Evolutionary conservation across 192 early-diverging fungal species (phyloP).

Genomic region (Diversispora epigaea): DNA sequence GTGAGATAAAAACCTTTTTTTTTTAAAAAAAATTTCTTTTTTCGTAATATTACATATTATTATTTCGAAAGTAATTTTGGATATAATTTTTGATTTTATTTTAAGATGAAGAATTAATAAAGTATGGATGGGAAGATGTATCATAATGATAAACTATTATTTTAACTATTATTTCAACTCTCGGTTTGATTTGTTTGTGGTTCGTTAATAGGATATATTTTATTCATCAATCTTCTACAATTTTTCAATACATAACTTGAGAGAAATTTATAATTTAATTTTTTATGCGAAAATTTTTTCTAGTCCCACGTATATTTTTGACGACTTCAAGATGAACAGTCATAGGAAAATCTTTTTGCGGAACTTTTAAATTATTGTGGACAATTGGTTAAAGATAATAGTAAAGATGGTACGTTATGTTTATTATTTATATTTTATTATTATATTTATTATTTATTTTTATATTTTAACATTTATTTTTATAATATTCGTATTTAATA

Average conservation of each 20-base stretch:
- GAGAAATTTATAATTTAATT: too few relatives aligned
- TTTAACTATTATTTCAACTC: too few relatives aligned
- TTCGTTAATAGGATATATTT: slow-evolving; percentile 3
- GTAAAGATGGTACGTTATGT: slow-evolving; percentile 71
- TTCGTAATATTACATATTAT: too few relatives aligned
- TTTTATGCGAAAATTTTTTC: too few relatives aligned
- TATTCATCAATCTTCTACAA: neutral
- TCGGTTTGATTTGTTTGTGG: too few relatives aligned
- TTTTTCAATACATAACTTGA: slow-evolving; percentile 31
- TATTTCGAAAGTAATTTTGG: too few relatives aligned
- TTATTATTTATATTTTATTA: neutral
- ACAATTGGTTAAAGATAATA: slow-evolving; percentile 96
- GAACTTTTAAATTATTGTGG: slow-evolving; percentile 79
- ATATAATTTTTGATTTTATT: neutral
- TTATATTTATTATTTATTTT: too few relatives aligned
- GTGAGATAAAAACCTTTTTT: slow-evolving; percentile 45
- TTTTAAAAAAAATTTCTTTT: neutral
- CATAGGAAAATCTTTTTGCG: slow-evolving; percentile 81
- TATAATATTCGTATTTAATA: neutral
- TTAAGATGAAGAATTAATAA: slow-evolving; percentile 88
- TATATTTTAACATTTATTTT: neutral
- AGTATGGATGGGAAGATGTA: slow-evolving; percentile 92
- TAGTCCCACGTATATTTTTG: slow-evolving; percentile 98
- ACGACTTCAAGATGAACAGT: slow-evolving; percentile 64
- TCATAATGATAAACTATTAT: too few relatives aligned